These are phyloP conservation scores for Millerozyma miso DNA, from an alignment of 805 yeast genomes.

Conservation along the genomic window DNA sequence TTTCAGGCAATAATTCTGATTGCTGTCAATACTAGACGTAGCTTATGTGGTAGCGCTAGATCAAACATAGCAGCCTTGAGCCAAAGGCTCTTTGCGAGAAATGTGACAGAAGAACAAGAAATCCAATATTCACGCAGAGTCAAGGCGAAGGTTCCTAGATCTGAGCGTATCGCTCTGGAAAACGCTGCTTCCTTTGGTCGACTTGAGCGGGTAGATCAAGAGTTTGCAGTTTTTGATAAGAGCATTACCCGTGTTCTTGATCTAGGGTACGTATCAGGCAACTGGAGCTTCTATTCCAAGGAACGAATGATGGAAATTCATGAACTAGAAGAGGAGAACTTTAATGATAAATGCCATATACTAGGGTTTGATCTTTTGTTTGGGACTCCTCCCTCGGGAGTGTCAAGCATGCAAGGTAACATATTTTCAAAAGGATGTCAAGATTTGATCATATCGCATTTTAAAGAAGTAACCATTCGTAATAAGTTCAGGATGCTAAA, in stretches of 20 bases:
- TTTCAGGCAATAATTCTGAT: too few relatives aligned
- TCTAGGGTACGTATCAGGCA: conserved; percentile 40
- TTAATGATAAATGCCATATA: conserved; percentile 28
- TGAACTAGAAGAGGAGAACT: conserved; percentile 20
- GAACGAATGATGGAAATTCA: conserved; percentile 25
- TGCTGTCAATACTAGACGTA: too few relatives aligned
- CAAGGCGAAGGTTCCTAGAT: conserved; percentile 14
- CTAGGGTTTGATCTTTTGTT: conserved; percentile 59
- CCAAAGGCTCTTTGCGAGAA: not conserved
- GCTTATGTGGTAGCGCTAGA: too few relatives aligned
- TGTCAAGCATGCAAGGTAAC: conserved; percentile 80
- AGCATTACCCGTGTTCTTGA: conserved; percentile 31
- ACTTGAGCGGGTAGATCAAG: conserved; percentile 24
- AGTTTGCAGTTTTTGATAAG: conserved; percentile 22
- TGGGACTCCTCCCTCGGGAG: conserved; percentile 76
- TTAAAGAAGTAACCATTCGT: conserved; percentile 23
- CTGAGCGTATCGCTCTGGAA: conserved; percentile 20
- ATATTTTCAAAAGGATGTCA: conserved; percentile 54
- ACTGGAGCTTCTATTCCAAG: conserved; percentile 33
- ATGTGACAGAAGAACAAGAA: not conserved
- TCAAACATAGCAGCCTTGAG: not conserved
- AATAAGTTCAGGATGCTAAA: conserved; percentile 4
- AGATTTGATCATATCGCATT: conserved; percentile 18
- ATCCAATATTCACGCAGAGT: not conserved
- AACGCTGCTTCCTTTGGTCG: conserved; percentile 22